Evolutionary conservation across 139 green algal species (phyloP).

Genomic region (Volvox africanus): DNA sequence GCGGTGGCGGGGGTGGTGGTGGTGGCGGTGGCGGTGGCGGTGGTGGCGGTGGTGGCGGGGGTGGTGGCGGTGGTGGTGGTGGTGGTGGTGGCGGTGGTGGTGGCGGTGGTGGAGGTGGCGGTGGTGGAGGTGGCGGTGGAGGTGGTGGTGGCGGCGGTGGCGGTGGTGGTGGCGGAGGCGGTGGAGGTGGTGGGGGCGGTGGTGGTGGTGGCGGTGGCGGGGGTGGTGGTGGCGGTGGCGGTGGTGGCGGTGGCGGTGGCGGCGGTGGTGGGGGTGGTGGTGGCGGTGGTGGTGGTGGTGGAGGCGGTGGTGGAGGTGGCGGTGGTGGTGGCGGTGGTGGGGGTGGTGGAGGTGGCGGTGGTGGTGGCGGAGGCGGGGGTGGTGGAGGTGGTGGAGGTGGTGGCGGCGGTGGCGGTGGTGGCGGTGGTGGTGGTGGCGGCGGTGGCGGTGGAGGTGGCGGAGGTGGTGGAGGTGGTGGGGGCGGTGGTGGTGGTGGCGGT

Average conservation of each 20-base stretch:
- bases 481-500: no score
- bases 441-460: no score
- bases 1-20: not conserved
- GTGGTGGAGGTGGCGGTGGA: not conserved
- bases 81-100: not conserved
- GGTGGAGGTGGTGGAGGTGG: not conserved
- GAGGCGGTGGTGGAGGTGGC: not conserved
- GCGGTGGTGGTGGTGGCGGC: not conserved
- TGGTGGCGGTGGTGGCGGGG: no score
- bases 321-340: not conserved
- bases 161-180: no score
- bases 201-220: not conserved
- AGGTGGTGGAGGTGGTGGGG: not conserved
- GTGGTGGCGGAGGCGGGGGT: not conserved
- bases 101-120: not conserved
- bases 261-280: not conserved
- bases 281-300: not conserved
- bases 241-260: not conserved
- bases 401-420: no score
- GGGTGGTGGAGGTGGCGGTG: not conserved
- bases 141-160: no score
- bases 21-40: not conserved
- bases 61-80: not conserved
- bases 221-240: not conserved
- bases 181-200: not conserved